These are phyloP conservation scores for Endocalyx cinctus DNA, from an alignment of 2,329 filamentous ascomycete species.

Conservation along the genomic window DNA sequence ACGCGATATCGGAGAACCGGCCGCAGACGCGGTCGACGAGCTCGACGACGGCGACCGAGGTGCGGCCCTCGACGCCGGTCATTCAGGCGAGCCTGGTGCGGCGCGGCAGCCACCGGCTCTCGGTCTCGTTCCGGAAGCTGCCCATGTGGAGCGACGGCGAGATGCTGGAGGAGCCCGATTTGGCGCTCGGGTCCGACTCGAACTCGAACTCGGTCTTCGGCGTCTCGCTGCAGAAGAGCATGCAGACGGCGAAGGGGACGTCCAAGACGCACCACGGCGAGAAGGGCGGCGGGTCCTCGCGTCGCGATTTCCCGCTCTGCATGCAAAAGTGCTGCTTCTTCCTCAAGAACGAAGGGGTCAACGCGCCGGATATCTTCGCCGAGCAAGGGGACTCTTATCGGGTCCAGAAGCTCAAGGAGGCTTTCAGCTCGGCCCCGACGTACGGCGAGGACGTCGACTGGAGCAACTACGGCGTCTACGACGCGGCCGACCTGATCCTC, in stretches of 20 bases:
- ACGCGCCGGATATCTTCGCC: conserved; percentile 34
- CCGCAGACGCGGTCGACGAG: conserved; percentile 20
- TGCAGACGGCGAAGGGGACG: conserved; percentile 33
- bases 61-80: conserved; percentile 19
- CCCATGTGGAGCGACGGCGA: conserved; percentile 26
- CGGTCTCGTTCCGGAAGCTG: conserved; percentile 28
- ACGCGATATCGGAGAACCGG: conserved; percentile 17
- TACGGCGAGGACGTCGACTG: conserved; percentile 36
- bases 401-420: conserved; percentile 31
- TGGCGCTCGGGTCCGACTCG: conserved; percentile 11
- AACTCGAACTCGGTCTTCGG: conserved; percentile 33
- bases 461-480: conserved; percentile 32
- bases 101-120: conserved; percentile 24
- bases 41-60: conserved; percentile 12
- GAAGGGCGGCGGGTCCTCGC: conserved; percentile 27
- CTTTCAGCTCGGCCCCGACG: conserved; percentile 30
- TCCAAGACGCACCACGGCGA: conserved; percentile 35
- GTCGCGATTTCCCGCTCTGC: conserved; percentile 37
- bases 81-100: conserved; percentile 25
- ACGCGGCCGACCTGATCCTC: conserved; percentile 37
- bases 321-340: conserved; percentile 36
- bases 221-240: conserved; percentile 34
- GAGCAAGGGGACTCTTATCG: conserved; percentile 27
- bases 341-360: conserved; percentile 30
- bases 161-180: conserved; percentile 18